Conservation (phyloP, 495 filamentous ascomycete genomes). For the Penicillium tannophilum region DNA sequence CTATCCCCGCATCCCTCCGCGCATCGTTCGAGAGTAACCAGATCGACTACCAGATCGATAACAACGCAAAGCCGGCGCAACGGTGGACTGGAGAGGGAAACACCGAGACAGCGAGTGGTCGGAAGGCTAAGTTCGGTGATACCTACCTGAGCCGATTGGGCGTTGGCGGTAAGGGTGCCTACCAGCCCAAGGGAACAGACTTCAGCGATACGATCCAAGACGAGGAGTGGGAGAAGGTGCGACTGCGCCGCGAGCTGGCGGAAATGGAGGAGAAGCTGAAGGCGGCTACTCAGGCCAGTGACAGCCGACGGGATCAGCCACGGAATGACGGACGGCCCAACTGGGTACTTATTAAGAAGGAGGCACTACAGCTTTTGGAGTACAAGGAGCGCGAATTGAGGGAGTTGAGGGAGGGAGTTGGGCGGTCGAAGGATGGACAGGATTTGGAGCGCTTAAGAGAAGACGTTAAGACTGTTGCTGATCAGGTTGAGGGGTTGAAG, state of each 20-base stretch:
- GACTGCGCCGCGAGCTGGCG: slow-evolving; percentile 84
- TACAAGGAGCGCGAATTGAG: slow-evolving; percentile 53
- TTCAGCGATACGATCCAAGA: slow-evolving; percentile 77
- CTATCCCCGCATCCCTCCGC: slow-evolving; percentile 89
- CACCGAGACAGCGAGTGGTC: slow-evolving; percentile 74
- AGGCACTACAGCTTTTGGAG: slow-evolving; percentile 83
- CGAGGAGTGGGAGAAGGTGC: slow-evolving; percentile 94
- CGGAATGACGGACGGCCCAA: slow-evolving; percentile 46
- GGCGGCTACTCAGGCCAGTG: slow-evolving; percentile 69
- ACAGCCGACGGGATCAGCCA: slow-evolving; percentile 61
- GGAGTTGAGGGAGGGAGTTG: slow-evolving; percentile 47
- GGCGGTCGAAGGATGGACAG: slow-evolving; percentile 47
- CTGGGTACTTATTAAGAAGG: slow-evolving; percentile 84
- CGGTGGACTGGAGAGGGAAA: slow-evolving; percentile 70
- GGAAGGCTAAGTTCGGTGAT: slow-evolving; percentile 95
- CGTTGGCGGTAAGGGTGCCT: slow-evolving; percentile 72
- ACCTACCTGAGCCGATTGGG: slow-evolving; percentile 91
- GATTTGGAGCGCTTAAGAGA: slow-evolving; percentile 43
- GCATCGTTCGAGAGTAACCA: slow-evolving; percentile 88
- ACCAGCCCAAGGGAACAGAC: slow-evolving; percentile 77
- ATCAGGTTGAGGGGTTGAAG: slow-evolving; percentile 57
- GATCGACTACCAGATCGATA: slow-evolving; percentile 92
- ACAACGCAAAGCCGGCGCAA: slow-evolving; percentile 62
- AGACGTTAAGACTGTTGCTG: slow-evolving; percentile 51
- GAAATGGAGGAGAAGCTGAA: slow-evolving; percentile 86